Evolutionary conservation across 176 grass and related monocot genomes (phyloP), one percentile per base, ranked within the genome.

Genomic region (Ampelocalamus luodianensis): DNA sequence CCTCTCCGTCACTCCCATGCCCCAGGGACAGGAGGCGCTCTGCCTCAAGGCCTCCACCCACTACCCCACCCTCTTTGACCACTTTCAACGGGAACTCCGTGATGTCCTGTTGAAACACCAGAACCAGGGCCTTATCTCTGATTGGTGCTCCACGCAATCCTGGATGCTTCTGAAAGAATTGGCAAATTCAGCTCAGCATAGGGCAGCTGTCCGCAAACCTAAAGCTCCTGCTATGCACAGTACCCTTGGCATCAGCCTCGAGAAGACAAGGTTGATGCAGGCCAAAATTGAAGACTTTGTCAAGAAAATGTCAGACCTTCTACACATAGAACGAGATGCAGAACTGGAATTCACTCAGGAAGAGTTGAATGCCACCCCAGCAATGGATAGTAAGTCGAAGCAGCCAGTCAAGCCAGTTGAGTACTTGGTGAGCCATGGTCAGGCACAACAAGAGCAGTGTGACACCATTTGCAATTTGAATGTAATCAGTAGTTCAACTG

Each of bases 11-110:
- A 70, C 72, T 44, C 79, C 92, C 45, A 97, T 94, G 92, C 95
- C 95, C 46, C 76, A 90, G 82, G 92, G 88, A 75, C 90, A 94
- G 7, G 95, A 97, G 76, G 86, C 88, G 5, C 80, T 94, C 65
- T 97, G 95, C 79, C 73, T 93, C 65, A 93, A 94, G 82, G 92
- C 92, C 65, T 94, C 90, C 7, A 86, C 90, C 16, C 95, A 97
- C 88, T 94, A 97, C 78, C 95, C 95, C 17, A 97, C 95, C 11
- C 79, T 97, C 42, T 97, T 94, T 46, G 92, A 97, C 65, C 93
- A 97, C 85, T 97, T 94, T 59, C 92, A 97, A 71, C 85, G 92
- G 42, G 95, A 97, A 71, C 92, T 97, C 40, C 91, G 87, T 8
- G 83, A 86, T 58, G 77, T 93, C 49, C 70, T 97, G 16, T 64